Percentiles rank a stretch among this genome's conserved stretches.
Evolutionary conservation across 2,329 filamentous ascomycete genomes (phyloP).

Genomic region (Colletotrichum cordylinicola): DNA sequence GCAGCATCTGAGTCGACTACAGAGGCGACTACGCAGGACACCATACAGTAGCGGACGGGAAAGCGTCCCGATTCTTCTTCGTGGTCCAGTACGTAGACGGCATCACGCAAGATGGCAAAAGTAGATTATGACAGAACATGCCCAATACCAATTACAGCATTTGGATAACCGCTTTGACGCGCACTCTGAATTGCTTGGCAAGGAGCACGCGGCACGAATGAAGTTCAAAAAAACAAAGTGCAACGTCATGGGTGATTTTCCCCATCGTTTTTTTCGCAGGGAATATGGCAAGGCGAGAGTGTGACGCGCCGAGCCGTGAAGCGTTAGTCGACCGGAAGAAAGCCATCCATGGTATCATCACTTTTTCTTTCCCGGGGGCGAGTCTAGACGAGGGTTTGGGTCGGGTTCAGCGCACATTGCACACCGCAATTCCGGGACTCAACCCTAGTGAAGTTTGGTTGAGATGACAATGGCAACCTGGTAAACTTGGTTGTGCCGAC

Average conservation of each 20-base stretch:
- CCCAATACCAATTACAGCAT: background rate
- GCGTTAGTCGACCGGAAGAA: background rate
- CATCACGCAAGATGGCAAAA: background rate
- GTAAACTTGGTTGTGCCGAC: background rate
- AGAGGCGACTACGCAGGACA: background rate
- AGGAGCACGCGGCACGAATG: background rate
- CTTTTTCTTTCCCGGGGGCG: background rate
- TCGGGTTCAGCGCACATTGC: background rate
- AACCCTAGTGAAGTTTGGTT: background rate
- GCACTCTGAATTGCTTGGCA: background rate
- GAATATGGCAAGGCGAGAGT: background rate
- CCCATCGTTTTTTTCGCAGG: background rate
- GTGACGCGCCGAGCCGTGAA: background rate
- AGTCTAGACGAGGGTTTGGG: background rate
- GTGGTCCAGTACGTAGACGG: background rate
- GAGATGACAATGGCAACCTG: background rate
- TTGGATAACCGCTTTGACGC: background rate
- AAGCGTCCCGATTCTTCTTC: background rate
- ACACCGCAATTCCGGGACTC: background rate
- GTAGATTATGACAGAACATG: background rate
- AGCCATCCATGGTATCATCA: background rate
- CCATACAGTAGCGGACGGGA: background rate
- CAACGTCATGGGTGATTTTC: background rate
- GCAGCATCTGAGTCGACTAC: background rate
- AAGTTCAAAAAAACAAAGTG: background rate